These are phyloP conservation scores for Coffea canephora DNA, from an alignment of 257 asterid genomes.

Conservation along the genomic window DNA sequence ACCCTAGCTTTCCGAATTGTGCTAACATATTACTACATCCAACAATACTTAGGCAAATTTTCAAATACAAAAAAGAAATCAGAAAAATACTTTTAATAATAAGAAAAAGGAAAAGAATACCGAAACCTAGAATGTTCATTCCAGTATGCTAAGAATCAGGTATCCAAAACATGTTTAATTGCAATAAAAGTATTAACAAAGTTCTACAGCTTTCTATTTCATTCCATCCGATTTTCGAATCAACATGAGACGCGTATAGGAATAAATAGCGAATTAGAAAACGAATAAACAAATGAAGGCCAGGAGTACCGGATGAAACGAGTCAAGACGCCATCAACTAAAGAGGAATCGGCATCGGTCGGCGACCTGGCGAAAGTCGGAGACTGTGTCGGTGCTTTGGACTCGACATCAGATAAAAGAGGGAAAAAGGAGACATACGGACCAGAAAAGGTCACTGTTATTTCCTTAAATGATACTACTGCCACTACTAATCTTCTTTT, in stretches of 20 bases:
- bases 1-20: not conserved
- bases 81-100: too few relatives aligned
- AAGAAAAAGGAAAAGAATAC: not conserved
- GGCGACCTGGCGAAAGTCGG: not conserved
- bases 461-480: too few relatives aligned
- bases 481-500: not conserved
- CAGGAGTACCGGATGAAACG: not conserved
- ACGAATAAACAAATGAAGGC: not conserved
- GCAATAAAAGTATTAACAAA: not conserved
- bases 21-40: not conserved
- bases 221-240: not conserved
- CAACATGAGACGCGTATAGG: not conserved
- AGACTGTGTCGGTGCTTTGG: not conserved
- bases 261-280: not conserved
- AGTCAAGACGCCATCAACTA: not conserved
- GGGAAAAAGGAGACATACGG: too few relatives aligned
- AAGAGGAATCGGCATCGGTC: not conserved
- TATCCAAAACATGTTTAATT: too few relatives aligned
- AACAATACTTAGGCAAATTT: not conserved
- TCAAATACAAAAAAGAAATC: not conserved
- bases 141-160: not conserved
- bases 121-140: not conserved
- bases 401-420: not conserved
- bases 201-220: not conserved
- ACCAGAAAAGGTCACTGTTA: not conserved